Base-by-base conservation (phyloP, 2,329 filamentous ascomycete genomes). In the Metarhizium brunneum region DNA sequence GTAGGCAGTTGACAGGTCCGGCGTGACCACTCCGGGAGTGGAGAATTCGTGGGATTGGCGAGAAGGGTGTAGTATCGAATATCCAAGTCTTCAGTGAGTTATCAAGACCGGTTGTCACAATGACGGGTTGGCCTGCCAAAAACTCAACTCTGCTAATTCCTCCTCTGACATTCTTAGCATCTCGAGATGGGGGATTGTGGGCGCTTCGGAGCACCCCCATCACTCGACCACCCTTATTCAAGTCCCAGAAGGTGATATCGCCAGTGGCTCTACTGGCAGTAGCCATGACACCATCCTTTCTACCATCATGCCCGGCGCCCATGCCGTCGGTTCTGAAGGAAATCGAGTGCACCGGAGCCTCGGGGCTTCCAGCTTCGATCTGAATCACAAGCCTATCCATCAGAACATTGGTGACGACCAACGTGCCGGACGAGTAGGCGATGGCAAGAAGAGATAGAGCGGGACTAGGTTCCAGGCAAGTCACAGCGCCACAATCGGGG, bases 81-180 rank as follows among this genome's bases (percentile, higher is more conserved):
- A 97, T 94, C 92, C 92, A 96, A 5, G 91, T 92, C 68, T 92
- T 95, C 57, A 99, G 75, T 10, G 92, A 90, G 71, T 99, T 99
- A 69, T 99, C 94, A 50, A 88, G 79, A 4, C 94, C 95, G 60
- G 90, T 94, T 10, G 91, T 96, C 32, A 97, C 77, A 47, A 99
- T 81, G 2, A 97, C 87, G 5, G 90, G 88, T 68, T 99, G 95
- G 0, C 92, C 92, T 16, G 86, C 76, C 11, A 99, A 77, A 64
- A 99, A 99, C 64, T 96, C 90, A 20, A 95, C 76, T 66, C 88
- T 92, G 74, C 85, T 95, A 50, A 96, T 82, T 4, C 92, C 92
- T 32, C 89, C 88, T 14, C 83, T 79, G 18, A 88, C 79, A n/a
- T 74, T 69, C 2, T 71, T 71, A 3, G 78, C 78, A 20, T 78